These are phyloP conservation scores for Ustilago hordei DNA, from an alignment of 1,284 basidiomycete genomes.

Conservation along the genomic window DNA sequence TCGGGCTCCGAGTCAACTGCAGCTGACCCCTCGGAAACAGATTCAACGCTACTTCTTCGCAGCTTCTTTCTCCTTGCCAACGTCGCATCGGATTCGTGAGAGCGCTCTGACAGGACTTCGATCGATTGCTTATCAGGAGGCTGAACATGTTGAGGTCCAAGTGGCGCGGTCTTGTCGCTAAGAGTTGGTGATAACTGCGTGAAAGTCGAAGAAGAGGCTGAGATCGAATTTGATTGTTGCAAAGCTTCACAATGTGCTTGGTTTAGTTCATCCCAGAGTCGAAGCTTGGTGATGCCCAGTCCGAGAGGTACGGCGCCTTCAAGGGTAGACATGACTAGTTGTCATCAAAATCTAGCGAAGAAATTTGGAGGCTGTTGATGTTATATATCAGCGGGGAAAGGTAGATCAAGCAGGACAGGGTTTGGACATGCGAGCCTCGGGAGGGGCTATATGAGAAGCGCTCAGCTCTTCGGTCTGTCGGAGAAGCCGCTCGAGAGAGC, in stretches of 20 bases:
- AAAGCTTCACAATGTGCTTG: constrained; percentile 20
- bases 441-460: background rate
- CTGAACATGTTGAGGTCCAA: background rate
- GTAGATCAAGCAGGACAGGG: background rate
- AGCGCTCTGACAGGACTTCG: background rate
- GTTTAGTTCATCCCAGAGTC: constrained; percentile 45
- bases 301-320: constrained; percentile 39
- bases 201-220: background rate
- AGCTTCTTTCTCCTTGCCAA: background rate
- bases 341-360: background rate
- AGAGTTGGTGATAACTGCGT: background rate
- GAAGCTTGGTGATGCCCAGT: constrained; percentile 42
- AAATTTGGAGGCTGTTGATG: background rate
- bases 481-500: background rate
- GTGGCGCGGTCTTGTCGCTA: background rate
- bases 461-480: background rate
- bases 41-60: background rate
- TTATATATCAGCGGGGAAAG: background rate
- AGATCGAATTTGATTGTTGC: background rate
- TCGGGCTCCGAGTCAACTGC: background rate
- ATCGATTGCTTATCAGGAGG: background rate
- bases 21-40: background rate
- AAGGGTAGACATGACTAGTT: constrained; percentile 33
- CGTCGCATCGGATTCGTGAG: background rate
- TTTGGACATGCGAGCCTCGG: background rate